Percentiles rank a stretch among this genome's conserved stretches.
Evolutionary conservation across 768 basidiomycete genomes (phyloP).

Genomic region (Podaxis carcinomalis): DNA sequence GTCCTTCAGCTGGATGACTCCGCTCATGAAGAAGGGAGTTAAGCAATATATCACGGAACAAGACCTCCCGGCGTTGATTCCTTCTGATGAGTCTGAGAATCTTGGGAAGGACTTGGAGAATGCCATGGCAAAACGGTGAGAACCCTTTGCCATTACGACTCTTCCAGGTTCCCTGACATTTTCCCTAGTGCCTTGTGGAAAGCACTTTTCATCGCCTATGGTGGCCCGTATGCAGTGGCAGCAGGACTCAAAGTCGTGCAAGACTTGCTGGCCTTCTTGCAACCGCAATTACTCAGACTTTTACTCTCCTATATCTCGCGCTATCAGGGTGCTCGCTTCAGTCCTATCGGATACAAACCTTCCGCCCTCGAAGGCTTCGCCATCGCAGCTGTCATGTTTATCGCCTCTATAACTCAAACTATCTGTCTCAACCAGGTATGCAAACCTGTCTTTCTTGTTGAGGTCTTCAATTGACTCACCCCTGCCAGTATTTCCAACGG

Average conservation of each 20-base stretch:
- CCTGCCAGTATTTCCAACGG: constrained; percentile 73
- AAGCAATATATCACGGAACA: constrained; percentile 71
- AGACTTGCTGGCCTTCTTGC: constrained; percentile 77
- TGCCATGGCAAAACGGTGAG: constrained; percentile 62
- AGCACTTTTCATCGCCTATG: constrained; percentile 76
- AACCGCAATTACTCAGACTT: constrained; percentile 81
- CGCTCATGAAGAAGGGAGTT: constrained; percentile 67
- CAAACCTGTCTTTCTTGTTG: neutral
- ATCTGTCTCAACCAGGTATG: constrained; percentile 73
- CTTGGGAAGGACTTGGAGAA: constrained; percentile 58
- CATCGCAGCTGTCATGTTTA: constrained; percentile 78
- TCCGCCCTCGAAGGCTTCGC: constrained; percentile 63
- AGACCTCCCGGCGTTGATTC: constrained; percentile 74
- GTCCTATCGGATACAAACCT: constrained; percentile 23
- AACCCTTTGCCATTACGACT: constrained; percentile 2
- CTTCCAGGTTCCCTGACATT: neutral
- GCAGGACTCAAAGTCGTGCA: constrained; percentile 68
- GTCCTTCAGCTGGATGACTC: constrained; percentile 86
- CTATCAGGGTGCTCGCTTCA: constrained; percentile 56
- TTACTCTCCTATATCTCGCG: constrained; percentile 77
- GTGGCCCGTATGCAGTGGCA: constrained; percentile 65
- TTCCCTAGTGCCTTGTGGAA: constrained; percentile 59
- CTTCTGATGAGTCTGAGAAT: constrained; percentile 63
- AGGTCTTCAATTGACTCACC: neutral
- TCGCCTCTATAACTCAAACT: constrained; percentile 74